Evolutionary conservation across 225 moss, liverwort and hornwort species (phyloP).

Genomic region (Asterella californica): DNA sequence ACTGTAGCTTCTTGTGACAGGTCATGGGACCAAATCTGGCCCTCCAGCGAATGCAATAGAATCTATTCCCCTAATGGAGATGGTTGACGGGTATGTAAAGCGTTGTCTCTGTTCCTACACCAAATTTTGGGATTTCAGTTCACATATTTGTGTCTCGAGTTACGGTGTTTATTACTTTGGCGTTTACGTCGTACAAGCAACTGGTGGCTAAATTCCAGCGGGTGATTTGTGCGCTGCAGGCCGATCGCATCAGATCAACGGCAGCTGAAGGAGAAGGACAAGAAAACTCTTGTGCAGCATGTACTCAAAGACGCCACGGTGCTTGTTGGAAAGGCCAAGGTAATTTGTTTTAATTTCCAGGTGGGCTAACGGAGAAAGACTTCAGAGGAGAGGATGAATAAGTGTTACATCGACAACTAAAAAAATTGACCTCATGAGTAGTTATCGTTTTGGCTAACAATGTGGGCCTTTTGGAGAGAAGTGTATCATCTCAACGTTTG

Average conservation of each 20-base stretch:
- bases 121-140: neutral
- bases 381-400: neutral
- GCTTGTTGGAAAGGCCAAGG: slow-evolving; percentile 46
- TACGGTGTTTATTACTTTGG: neutral
- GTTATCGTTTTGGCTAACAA: neutral
- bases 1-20: slow-evolving; percentile 35
- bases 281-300: slow-evolving; percentile 39
- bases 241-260: slow-evolving; percentile 28
- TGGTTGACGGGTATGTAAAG: slow-evolving; percentile 65
- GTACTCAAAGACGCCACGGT: slow-evolving; percentile 32
- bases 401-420: neutral
- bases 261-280: slow-evolving; percentile 25
- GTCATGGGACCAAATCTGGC: slow-evolving; percentile 57
- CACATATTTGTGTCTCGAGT: neutral
- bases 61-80: slow-evolving; percentile 68
- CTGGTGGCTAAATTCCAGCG: neutral
- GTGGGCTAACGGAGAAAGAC: neutral
- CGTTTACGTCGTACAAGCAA: neutral
- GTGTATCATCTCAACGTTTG: neutral
- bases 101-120: neutral
- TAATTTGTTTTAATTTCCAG: neutral
- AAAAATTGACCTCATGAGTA: neutral
- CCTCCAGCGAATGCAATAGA: slow-evolving; percentile 55
- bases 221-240: slow-evolving; percentile 26
- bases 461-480: neutral